A percentile compares a stretch with the other conserved stretches of the same genome.
These are phyloP conservation scores for Bacterosira constricta DNA, from an alignment of 108 stramenopile species.

Conservation along the genomic window DNA sequence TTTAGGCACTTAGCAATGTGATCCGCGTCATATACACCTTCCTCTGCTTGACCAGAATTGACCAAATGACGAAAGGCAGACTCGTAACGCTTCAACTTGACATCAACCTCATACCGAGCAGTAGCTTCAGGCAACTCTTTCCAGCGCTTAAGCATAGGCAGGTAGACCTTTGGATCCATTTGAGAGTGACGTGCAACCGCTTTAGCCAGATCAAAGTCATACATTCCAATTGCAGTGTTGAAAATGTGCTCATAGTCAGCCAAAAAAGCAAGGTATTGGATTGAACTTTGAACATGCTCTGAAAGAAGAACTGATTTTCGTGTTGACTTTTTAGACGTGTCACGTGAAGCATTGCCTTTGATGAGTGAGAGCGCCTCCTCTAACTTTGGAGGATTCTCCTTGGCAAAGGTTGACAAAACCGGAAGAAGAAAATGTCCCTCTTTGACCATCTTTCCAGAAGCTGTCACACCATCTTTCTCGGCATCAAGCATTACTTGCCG, in stretches of 20 bases:
- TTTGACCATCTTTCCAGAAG: conserved; percentile 33
- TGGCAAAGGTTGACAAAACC: conserved; percentile 87
- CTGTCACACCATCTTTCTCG: conserved; percentile 49
- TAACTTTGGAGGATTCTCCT: conserved; percentile 80
- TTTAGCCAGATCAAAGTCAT: conserved; percentile 88
- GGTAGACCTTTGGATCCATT: conserved; percentile 94
- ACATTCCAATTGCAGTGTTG: conserved; percentile 90
- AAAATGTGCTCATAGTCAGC: conserved; percentile 87
- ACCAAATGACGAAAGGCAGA: conserved; percentile 69
- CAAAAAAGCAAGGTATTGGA: conserved; percentile 91
- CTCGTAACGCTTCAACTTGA: conserved; percentile 81
- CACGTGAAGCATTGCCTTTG: conserved; percentile 47
- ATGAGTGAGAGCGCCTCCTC: conserved; percentile 81
- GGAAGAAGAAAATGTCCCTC: conserved; percentile 83
- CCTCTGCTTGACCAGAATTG: conserved; percentile 36
- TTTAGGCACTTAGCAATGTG: conserved; percentile 63
- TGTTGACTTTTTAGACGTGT: conserved; percentile 13
- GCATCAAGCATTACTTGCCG: conserved; percentile 68
- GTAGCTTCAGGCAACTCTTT: conserved; percentile 56
- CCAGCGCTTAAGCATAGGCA: conserved; percentile 84
- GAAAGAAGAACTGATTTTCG: conserved; percentile 64
- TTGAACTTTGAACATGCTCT: conserved; percentile 77
- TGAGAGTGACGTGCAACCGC: conserved; percentile 90
- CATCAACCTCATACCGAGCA: conserved; percentile 79
- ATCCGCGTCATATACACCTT: conserved; percentile 20